Conservation (phyloP, 202 grass and related monocot species). For the Brachypodium distachyon region DNA sequence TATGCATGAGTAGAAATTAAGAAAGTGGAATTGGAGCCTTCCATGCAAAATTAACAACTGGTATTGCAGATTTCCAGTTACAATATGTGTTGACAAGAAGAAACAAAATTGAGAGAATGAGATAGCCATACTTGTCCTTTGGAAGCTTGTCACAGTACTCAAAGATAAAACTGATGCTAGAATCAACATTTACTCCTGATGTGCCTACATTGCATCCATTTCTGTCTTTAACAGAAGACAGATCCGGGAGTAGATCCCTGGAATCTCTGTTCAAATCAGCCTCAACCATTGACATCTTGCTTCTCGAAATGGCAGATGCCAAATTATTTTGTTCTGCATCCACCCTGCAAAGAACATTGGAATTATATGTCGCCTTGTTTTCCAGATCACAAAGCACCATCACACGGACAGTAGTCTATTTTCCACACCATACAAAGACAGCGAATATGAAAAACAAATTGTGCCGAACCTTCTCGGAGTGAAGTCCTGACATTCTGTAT, state of each 20-base stretch:
- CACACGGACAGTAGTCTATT: not conserved
- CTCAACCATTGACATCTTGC: slow-evolving; percentile 55
- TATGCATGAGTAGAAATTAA: slow-evolving; percentile 9
- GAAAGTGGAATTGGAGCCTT: not conserved
- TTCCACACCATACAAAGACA: not conserved
- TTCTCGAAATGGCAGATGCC: slow-evolving; percentile 62
- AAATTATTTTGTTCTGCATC: slow-evolving; percentile 67
- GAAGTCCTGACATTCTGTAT: slow-evolving; percentile 18
- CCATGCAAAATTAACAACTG: not conserved
- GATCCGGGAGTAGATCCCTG: too few species aligned
- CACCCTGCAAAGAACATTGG: slow-evolving; percentile 46
- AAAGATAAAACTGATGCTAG: slow-evolving; percentile 55
- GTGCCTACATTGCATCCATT: too few species aligned
- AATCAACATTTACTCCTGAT: slow-evolving; percentile 58
- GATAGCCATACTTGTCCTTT: slow-evolving; percentile 61
- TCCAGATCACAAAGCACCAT: not conserved
- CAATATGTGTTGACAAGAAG: slow-evolving; percentile 15
- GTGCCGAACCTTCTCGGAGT: slow-evolving; percentile 33
- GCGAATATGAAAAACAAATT: not conserved
- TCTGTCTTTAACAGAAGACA: too few species aligned
- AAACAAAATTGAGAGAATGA: slow-evolving; percentile 13
- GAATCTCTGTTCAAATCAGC: slow-evolving; percentile 57
- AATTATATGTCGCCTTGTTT: slow-evolving; percentile 12
- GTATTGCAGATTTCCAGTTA: not conserved
- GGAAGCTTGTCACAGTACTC: slow-evolving; percentile 73